Evolutionary conservation across 441 rosid species (phyloP), one percentile per base, ranked within the genome.

Genomic region (Heliophila coronopifolia): DNA sequence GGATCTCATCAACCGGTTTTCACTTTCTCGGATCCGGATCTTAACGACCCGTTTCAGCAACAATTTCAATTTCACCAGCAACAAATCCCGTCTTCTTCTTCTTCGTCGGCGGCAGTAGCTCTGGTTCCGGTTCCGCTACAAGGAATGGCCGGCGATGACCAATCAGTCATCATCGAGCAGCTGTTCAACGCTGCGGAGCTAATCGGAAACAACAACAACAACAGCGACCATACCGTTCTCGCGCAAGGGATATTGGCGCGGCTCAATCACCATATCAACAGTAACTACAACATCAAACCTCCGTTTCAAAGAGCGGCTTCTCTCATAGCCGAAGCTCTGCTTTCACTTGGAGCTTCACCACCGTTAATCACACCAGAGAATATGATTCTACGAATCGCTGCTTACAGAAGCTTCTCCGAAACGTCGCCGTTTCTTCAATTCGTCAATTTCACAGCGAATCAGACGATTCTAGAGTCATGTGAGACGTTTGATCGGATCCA

Each of bases 211-310:
- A 41, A 46, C 33, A 46, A 38, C 37, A 44, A 43, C 14, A 40
- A 34, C 63, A 47, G 60, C 61, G 66, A 54, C 50, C 81, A 84
- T 37, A 54, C 61, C 94, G 36, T 64, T 60, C 83, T 72, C 89
- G 99, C 97, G 90, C 99, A 92, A 77, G 92, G 75, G 99, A 92
- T 92, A 92, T 92, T 92, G 99, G 99, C 99, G 99, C 99, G 97
- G 99, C 99, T 92, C 97, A 92, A 92, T 92, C 99, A 92, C 77
- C 67, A 61, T 61, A 41, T 79, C 85, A 11, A 54, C 41, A 56
- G 8, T 10, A 63, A 16, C 58, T 7, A 13, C 13, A 34, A 41
- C 9, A 58, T 83, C 61, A 86, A 81, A 75, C 74, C 96, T 73
- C 63, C 70, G 44, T 74, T 81, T 66, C 67, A 66, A 2, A 71